These are phyloP conservation scores for Bipolaris bicolor DNA, from an alignment of 2,329 filamentous ascomycete species.

Conservation along the genomic window DNA sequence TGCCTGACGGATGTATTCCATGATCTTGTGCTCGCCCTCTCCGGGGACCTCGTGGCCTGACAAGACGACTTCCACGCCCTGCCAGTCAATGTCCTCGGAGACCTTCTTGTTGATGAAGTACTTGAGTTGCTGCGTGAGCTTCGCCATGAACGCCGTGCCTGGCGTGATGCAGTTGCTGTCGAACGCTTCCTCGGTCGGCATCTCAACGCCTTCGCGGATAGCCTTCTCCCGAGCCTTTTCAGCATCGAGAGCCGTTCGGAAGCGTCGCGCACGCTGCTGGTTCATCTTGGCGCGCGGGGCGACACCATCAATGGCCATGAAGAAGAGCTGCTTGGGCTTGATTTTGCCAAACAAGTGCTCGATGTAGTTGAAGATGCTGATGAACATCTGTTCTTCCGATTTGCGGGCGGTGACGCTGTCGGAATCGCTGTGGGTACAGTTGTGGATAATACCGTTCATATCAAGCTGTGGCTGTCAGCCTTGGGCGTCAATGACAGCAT, in stretches of 20 bases:
- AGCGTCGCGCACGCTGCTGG: conserved; percentile 93
- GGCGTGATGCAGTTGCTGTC: conserved; percentile 99
- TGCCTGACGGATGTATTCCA: conserved; percentile 98
- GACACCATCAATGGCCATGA: conserved; percentile 99
- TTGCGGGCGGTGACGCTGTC: conserved; percentile 91
- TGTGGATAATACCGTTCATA: conserved; percentile 99
- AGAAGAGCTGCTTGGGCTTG: conserved; percentile 97
- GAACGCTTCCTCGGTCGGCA: conserved; percentile 94
- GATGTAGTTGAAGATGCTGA: conserved; percentile 99
- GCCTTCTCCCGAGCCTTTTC: conserved; percentile 93
- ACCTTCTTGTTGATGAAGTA: conserved; percentile 99
- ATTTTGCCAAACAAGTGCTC: conserved; percentile 99
- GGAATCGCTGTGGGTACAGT: conserved; percentile 96
- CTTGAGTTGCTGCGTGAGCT: conserved; percentile 88
- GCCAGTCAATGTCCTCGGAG: conserved; percentile 96
- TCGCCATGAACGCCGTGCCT: conserved; percentile 97
- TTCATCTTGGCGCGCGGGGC: conserved; percentile 99
- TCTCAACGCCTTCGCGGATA: conserved; percentile 82
- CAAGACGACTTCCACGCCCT: conserved; percentile 92
- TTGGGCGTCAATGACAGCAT: conserved; percentile 5
- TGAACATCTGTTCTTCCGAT: conserved; percentile 99
- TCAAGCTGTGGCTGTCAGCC: conserved; percentile 64
- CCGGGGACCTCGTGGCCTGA: conserved; percentile 98
- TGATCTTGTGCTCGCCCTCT: conserved; percentile 99
- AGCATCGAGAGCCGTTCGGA: conserved; percentile 89